Evolutionary conservation across 768 basidiomycete genomes (phyloP), one percentile per base, ranked within the genome.

Genomic region (Coprinopsis sp.): DNA sequence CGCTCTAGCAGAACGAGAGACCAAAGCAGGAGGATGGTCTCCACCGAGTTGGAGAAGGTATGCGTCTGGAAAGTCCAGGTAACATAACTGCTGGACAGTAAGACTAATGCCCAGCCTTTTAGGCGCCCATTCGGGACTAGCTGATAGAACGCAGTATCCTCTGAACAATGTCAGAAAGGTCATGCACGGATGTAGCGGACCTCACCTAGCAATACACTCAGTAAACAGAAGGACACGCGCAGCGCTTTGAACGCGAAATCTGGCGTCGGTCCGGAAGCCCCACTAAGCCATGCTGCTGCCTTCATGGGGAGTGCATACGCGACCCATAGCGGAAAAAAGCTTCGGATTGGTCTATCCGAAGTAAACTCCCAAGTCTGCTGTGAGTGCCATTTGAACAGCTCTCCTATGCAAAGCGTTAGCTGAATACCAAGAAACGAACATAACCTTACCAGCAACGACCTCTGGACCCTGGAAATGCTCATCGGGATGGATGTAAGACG

Each of bases 21-120:
- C 40, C 27, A 29, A 6, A 42, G 14, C 27, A 42, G 27, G 5
- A 42, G 40, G 13, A 42, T 27, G 6, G 40, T 42, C 30, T 42
- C 40, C 4, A 42, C 19, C 5, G 40, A 42, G 28, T 42, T 42
- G 40, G 40, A 42, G 40, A 42, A 42, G 27, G 28, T 27, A 18
- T 42, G 40, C 40, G 28, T 42, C 30, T 42, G 40, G 40, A 42
- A 42, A 13, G 40, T 42, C 40, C 40, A 42, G 4, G 40, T 42
- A 4, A 42, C 40, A 22, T 42, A 42, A 28, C 40, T 28, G 27
- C 40, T 42, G 5, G 40, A 24, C n/a, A 42, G 27, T 28, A 42
- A 28, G 6, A 18, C 40, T 30, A 42, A 30, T 4, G 16, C 19
- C 40, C 40, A 42, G 27, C 28, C 40, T 42, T 42, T 42, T 10